Conservation (phyloP, 768 basidiomycete genomes). For the Hygrophorus pudorinus region DNA sequence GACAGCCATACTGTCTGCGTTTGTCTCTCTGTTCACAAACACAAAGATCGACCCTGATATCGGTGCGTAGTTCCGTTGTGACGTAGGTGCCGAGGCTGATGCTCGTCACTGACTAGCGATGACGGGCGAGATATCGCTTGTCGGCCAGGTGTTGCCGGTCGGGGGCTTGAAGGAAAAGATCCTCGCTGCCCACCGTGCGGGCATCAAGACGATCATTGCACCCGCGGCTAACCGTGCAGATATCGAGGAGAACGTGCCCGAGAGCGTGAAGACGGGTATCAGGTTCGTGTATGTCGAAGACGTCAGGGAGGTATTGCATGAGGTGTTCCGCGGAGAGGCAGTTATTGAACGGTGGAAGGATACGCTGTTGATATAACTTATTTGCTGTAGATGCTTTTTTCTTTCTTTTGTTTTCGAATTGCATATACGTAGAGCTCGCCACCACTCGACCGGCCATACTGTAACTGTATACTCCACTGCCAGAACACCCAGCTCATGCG, state of each 20-base stretch:
- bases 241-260: conserved; percentile 95
- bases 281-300: conserved; percentile 93
- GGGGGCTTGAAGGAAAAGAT: conserved; percentile 96
- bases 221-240: conserved; percentile 86
- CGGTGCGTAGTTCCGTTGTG: conserved; percentile 38
- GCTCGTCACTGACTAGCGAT: conserved; percentile 47
- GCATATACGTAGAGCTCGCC: no score
- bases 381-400: background rate
- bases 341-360: conserved; percentile 61
- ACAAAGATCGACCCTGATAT: conserved; percentile 80
- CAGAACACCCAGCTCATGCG: no score
- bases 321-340: conserved; percentile 65
- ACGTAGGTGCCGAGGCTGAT: background rate
- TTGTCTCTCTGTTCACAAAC: conserved; percentile 86
- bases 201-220: conserved; percentile 85
- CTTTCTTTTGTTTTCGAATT: no score
- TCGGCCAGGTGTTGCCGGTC: conserved; percentile 93
- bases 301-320: conserved; percentile 79
- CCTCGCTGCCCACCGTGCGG: conserved; percentile 91
- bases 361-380: conserved; percentile 25
- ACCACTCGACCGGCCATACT: no score
- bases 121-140: conserved; percentile 96
- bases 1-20: conserved; percentile 84
- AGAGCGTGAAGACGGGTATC: conserved; percentile 92
- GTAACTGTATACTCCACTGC: no score